Conservation (phyloP, 306 rosid genomes). For the Prunus kanzakura region DNA sequence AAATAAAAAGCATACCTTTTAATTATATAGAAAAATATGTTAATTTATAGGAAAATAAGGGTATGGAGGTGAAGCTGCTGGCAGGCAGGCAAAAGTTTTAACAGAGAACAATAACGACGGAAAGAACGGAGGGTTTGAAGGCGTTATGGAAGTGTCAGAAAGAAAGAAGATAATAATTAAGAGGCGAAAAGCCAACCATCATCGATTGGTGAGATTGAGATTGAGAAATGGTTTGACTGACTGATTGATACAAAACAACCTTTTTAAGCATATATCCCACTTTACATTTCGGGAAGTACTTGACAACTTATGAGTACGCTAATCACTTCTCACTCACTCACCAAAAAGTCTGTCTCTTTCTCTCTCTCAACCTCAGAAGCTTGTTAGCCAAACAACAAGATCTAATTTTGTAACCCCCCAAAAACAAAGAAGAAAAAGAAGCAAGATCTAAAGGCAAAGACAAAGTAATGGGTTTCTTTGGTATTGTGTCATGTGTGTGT, state of each 20-base stretch:
- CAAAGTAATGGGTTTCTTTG: neutral
- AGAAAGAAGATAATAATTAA: neutral
- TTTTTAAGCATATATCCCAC: neutral
- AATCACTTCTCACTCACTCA: slow-evolving; percentile 2
- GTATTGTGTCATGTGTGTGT: slow-evolving; percentile 7
- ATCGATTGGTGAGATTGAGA: neutral
- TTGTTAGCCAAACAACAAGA: slow-evolving; percentile 1
- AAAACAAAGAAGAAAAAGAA: neutral
- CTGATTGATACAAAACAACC: slow-evolving; percentile 1
- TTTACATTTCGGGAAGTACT: neutral
- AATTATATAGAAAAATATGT: neutral
- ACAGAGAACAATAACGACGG: neutral
- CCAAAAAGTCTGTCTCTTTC: neutral
- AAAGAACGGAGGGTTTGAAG: neutral
- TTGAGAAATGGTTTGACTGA: neutral
- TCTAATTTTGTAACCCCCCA: neutral
- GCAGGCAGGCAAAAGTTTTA: neutral
- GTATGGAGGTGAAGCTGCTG: neutral
- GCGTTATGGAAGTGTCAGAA: neutral
- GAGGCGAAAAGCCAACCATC: neutral
- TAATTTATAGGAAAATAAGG: neutral
- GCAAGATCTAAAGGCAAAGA: neutral
- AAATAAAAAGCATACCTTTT: too few relatives aligned
- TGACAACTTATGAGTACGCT: neutral
- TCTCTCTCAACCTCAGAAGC: neutral